phyloP scores from a whole-genome alignment of 1,139 yeast species.

The Nakaseomyces delphensis region DNA sequence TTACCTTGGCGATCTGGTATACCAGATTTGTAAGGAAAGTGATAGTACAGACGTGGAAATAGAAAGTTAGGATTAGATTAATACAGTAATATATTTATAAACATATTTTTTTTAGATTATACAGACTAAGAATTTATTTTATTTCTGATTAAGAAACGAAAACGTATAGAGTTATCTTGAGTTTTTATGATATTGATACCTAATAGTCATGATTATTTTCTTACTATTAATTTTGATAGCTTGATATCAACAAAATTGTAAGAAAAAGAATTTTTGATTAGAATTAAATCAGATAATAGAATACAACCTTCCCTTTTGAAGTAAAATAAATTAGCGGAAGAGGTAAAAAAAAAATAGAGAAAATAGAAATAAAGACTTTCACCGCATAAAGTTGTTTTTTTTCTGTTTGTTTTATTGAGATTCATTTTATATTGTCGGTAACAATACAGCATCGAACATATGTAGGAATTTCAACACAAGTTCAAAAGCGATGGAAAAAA shows the following conservation, averaged over 20 bases:
- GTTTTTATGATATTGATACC: not conserved
- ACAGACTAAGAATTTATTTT: constrained; percentile 1
- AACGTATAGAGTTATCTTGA: constrained; percentile 1
- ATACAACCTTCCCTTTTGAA: constrained; percentile 7
- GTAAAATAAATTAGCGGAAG: constrained; percentile 3
- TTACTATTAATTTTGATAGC: not conserved
- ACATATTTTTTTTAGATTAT: constrained; percentile 2
- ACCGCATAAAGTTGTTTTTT: not conserved
- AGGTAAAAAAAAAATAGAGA: constrained; percentile 1
- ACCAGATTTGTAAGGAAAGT: not conserved
- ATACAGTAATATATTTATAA: constrained; percentile 7
- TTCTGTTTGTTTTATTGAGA: not conserved
- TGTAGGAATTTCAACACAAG: not conserved
- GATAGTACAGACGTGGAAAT: no score
- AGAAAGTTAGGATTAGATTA: constrained; percentile 2
- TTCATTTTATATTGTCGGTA: constrained; percentile 1
- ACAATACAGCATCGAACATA: not conserved
- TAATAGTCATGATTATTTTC: not conserved
- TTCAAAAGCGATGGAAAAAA: not conserved
- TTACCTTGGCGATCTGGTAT: constrained; percentile 17
- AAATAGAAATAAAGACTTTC: constrained; percentile 3
- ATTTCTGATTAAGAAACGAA: not conserved
- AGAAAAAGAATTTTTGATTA: constrained; percentile 3
- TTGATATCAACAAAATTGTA: not conserved
- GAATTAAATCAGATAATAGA: constrained; percentile 5